These are phyloP conservation scores for Eimeria acervulina DNA, from an alignment of 169 alveolate species.

Conservation along the genomic window DNA sequence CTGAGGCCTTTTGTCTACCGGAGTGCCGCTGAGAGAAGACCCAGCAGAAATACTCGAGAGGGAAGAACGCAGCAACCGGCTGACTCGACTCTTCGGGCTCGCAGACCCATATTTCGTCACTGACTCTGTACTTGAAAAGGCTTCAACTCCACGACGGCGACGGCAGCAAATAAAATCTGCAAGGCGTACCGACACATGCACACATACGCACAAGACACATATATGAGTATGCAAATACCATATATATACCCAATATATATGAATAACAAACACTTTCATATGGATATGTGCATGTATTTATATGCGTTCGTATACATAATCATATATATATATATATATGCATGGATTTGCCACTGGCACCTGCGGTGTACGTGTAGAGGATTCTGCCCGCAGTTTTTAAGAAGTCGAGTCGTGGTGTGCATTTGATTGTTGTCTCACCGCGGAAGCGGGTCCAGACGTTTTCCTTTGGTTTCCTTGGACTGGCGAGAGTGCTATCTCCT, in stretches of 20 bases:
- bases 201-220: too few relatives aligned
- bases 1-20: not conserved
- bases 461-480: not conserved
- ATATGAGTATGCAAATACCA: too few relatives aligned
- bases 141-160: conserved; percentile 7
- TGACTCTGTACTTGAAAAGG: not conserved
- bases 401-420: not conserved
- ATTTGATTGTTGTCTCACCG: not conserved
- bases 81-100: conserved; percentile 27
- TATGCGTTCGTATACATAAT: not conserved
- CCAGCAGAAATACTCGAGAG: conserved; percentile 17
- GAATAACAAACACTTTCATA: too few relatives aligned
- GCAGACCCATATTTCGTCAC: not conserved
- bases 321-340: too few relatives aligned
- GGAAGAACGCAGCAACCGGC: conserved; percentile 9
- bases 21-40: conserved; percentile 41
- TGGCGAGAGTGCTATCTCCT: not conserved
- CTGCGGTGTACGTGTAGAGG: not conserved
- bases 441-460: conserved; percentile 41
- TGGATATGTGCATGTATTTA: too few relatives aligned
- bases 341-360: too few relatives aligned
- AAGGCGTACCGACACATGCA: not conserved
- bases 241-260: too few relatives aligned
- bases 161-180: conserved; percentile 62
- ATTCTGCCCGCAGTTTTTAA: too few relatives aligned